Evolutionary conservation across 1,139 yeast species (phyloP).

Genomic region (Pneumocystis carinii): DNA sequence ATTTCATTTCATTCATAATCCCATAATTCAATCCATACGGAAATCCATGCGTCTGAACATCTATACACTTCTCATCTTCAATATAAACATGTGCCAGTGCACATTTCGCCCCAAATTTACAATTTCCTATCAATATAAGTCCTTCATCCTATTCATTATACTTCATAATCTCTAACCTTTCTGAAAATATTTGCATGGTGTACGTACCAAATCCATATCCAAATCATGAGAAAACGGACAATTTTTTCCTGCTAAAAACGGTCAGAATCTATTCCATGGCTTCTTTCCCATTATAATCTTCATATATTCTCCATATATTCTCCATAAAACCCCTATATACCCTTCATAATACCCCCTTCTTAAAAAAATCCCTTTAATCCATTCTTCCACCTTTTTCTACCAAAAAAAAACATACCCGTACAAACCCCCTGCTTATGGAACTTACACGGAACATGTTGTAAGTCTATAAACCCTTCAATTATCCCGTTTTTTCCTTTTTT

Average conservation of each 20-base stretch:
- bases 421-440: constrained; percentile 82
- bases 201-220: constrained; percentile 45
- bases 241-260: constrained; percentile 42
- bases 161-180: constrained; percentile 24
- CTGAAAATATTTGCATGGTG: constrained; percentile 85
- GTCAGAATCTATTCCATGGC: not conserved
- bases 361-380: no score
- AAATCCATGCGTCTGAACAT: not conserved
- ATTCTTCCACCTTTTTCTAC: not conserved
- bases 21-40: not conserved
- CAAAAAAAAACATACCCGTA: constrained; percentile 34
- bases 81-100: constrained; percentile 70
- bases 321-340: no score
- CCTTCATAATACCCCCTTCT: no score
- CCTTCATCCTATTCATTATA: not conserved
- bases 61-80: constrained; percentile 77
- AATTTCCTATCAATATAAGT: constrained; percentile 41
- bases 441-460: constrained; percentile 77
- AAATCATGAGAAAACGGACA: constrained; percentile 84
- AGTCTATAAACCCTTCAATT: not conserved
- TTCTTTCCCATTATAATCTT: no score
- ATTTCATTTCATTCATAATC: not conserved
- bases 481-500: not conserved
- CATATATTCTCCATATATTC: no score
- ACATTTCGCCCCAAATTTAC: constrained; percentile 85